Evolutionary conservation across 2,329 filamentous ascomycete genomes (phyloP), one percentile per base, ranked within the genome.

Genomic region (Cladosporium sp.): DNA sequence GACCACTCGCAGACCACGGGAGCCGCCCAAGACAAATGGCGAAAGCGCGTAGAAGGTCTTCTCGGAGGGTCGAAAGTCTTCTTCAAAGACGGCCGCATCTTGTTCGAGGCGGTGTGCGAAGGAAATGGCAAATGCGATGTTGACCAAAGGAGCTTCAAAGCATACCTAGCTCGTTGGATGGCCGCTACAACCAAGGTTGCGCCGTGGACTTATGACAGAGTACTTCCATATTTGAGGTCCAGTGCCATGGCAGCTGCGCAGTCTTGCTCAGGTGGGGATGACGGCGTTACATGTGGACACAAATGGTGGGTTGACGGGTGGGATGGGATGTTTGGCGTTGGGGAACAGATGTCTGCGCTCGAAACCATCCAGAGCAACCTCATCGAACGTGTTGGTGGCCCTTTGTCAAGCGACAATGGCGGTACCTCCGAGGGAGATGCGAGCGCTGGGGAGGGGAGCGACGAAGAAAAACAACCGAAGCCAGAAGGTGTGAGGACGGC

Each of bases 341-440:
- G 78, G 3, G 74, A 81, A 60, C 74, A 80, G 63, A 79, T 82
- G 76, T 73, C 71, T 45, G 78, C 76, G 0, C 67, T 82, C 4
- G 76, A 75, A 42, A 71, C 76, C 42, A 72, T 82, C 45, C 64
- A 70, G 46, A 71, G 70, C 32, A 64, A 72, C 45, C 64, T 68
- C 16, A 67, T 76, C 9, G 55, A 65, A 7, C 50, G 58, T 8
- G 66, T 71, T 0, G 54, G 60, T 5, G 67, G 69, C 6, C 66
- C 71, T 11, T 67, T 80, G 3, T 76, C 72, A 8, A 73, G 75
- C 51, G 59, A 61, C 1, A 78, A 72, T 12, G 79, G 79, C 40
- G 78, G 78, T 43, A 78, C 72, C n/a, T 75, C 69, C 22, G 56
- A 64, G 52, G 75, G 77, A 16, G 65, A 81, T 51, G 68, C 70